These are phyloP conservation scores for Tritrichomonas musculus DNA, from an alignment of 208 protist species.

Conservation along the genomic window DNA sequence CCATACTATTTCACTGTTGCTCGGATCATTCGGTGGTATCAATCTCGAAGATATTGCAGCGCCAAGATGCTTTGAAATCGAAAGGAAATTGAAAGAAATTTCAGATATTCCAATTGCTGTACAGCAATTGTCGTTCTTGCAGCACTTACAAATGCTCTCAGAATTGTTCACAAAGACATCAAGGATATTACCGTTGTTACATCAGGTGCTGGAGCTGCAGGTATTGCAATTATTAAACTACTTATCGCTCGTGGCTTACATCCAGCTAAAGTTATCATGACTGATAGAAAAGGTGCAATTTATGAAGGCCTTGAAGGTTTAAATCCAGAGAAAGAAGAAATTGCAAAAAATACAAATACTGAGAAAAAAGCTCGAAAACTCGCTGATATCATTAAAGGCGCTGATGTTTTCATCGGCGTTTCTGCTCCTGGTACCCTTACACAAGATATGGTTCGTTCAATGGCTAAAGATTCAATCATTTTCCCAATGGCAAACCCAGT, in stretches of 20 bases:
- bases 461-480: too few species aligned
- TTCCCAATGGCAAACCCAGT: neutral
- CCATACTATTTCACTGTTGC: neutral
- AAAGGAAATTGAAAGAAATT: neutral
- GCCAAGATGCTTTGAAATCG: neutral
- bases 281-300: neutral
- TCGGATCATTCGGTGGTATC: neutral
- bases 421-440: neutral
- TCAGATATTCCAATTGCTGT: neutral
- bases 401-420: neutral
- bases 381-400: neutral
- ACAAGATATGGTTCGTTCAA: neutral
- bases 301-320: neutral
- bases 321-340: neutral
- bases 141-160: neutral
- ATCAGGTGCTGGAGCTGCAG: neutral
- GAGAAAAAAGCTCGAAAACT: neutral
- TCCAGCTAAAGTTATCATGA: neutral
- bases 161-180: neutral
- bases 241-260: neutral
- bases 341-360: neutral
- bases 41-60: neutral
- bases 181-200: neutral
- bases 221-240: neutral
- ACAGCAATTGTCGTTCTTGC: neutral